A percentile compares a stretch with the other conserved stretches of the same genome.
Evolutionary conservation across 2,329 filamentous ascomycete species (phyloP).

Genomic region (Sporothrix brunneoviolacea): DNA sequence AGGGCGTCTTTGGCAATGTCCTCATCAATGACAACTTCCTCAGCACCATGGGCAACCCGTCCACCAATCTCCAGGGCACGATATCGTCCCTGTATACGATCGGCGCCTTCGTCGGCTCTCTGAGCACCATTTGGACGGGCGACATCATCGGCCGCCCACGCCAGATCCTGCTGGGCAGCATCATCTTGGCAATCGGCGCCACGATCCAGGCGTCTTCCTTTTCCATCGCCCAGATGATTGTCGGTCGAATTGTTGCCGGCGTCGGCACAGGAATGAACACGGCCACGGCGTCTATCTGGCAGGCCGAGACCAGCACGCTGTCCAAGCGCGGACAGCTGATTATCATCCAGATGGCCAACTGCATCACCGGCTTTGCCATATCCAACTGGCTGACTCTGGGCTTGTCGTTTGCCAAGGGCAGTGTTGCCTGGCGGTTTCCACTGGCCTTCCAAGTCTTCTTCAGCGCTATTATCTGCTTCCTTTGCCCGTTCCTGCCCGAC

Average conservation of each 20-base stretch:
- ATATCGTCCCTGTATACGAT: constrained; percentile 21
- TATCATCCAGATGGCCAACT: constrained; percentile 26
- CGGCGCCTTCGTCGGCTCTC: constrained; percentile 20
- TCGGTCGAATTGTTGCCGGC: constrained; percentile 29
- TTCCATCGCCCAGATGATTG: constrained; percentile 33
- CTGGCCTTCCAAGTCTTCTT: no score
- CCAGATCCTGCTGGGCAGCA: constrained; percentile 20
- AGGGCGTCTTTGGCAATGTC: constrained; percentile 27
- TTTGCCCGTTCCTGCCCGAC: no score
- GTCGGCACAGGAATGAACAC: constrained; percentile 42
- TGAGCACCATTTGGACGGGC: constrained; percentile 19
- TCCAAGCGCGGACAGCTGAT: no score
- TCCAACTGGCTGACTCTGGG: constrained; percentile 47
- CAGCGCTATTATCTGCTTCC: no score
- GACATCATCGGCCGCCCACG: constrained; percentile 20
- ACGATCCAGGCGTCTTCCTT: constrained; percentile 14
- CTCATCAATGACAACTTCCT: constrained; percentile 24
- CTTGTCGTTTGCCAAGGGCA: no score
- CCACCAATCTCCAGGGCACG: constrained; percentile 12
- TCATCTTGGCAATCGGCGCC: constrained; percentile 16
- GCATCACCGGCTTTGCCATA: constrained; percentile 29
- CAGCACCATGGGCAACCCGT: constrained; percentile 13
- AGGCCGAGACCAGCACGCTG: constrained; percentile 35
- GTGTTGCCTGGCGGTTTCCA: no score
- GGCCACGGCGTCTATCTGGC: constrained; percentile 34